Conservation (phyloP, 208 protist genomes). For the Trichomonas tenax region DNA sequence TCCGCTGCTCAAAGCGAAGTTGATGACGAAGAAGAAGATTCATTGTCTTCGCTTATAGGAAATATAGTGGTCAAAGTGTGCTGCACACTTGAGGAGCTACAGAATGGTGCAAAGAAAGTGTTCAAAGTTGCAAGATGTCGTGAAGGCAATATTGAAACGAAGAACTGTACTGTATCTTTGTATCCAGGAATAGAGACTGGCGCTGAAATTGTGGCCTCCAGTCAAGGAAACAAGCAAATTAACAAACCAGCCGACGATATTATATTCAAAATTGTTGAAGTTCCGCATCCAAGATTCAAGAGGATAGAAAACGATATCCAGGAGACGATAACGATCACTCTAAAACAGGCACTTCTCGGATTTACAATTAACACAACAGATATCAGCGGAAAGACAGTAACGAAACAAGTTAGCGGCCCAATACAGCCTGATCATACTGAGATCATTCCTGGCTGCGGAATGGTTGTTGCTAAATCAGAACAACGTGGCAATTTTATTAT, state of each 20-base stretch:
- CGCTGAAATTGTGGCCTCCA: background rate
- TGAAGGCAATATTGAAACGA: background rate
- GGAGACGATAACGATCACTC: background rate
- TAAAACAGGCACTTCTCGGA: background rate
- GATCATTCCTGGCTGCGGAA: background rate
- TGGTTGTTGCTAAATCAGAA: background rate
- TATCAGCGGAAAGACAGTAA: background rate
- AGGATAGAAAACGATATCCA: background rate
- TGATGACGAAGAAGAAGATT: background rate
- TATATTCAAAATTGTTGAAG: background rate
- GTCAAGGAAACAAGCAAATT: background rate
- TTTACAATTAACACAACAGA: background rate
- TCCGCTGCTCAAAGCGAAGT: background rate
- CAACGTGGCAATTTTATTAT: background rate
- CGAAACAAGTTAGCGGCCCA: background rate
- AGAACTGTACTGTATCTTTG: background rate
- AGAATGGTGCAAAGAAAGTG: background rate
- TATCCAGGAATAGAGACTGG: background rate
- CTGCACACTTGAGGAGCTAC: background rate
- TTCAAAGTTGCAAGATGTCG: background rate
- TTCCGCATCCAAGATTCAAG: background rate
- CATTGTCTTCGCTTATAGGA: background rate
- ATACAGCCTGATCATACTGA: background rate
- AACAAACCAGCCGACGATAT: background rate
- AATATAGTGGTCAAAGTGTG: background rate